Evolutionary conservation across 192 early-diverging fungal genomes (phyloP), one percentile per base, ranked within the genome.

Genomic region (Umbelopsis ramanniana): DNA sequence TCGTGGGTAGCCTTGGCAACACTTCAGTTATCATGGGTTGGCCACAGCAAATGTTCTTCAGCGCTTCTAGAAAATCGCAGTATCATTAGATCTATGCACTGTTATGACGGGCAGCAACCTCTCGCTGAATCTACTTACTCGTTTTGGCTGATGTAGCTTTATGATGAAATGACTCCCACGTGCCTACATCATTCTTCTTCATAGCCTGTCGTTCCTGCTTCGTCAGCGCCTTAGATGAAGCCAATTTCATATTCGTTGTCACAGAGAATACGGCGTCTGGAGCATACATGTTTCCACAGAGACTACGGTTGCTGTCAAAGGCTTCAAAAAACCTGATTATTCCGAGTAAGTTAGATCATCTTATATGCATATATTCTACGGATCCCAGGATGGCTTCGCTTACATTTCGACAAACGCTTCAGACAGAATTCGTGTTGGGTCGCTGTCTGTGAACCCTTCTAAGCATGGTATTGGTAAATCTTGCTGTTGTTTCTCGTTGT

Each of bases 381-480:
- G 29, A 17, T 2, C n/a, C 10, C 4, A 26, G 19, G 15, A 14
- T 6, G 17, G 17, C 12, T 37, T 7, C 3, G 37, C 22, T 63
- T 63, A 63, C 57, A 19, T 63, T 14, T 63, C 57, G 17, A 63
- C 11, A 33, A 63, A 63, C 6, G 29, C 57, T 15, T 29, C 33
- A 6, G 26, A 26, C 4, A 63, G 26, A 11, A 33, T 2, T 35
- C 57, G 35, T 17, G 29, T 63, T 2, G 26, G 2, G 14, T 63
- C 57, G 26, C n/a, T 63, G 12, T 63, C 57, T 1, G 35, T 63
- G 12, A 63, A 63, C 3, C 57, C 57, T 37, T 26, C 57, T 33
- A 63, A 37, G 19, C 57, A 63, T 14, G 57, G 57, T 35, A 63
- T 33, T 37, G 57, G 57, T 1, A 63, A 37, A 37, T 63, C 57